Conservation (phyloP, 192 early-diverging fungal species). For the Umbelopsis isabellina region DNA sequence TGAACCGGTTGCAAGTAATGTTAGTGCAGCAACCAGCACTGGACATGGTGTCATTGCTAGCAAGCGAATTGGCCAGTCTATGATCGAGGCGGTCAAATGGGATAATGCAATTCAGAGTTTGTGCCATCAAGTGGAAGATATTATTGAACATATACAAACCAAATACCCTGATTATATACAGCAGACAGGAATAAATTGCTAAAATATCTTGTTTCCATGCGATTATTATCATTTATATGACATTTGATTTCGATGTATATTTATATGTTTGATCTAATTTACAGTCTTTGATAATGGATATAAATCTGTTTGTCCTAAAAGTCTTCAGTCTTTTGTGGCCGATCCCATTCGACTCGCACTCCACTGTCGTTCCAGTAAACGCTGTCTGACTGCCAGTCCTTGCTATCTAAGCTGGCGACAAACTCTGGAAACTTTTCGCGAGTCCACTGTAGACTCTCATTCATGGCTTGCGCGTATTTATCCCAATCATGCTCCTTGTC, state of each 20-base stretch:
- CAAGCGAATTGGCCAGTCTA: conserved; percentile 34
- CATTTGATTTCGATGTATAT: neutral
- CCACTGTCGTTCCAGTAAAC: conserved; percentile 60
- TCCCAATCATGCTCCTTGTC: conserved; percentile 33
- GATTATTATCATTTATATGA: neutral
- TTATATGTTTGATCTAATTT: neutral
- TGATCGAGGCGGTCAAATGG: conserved; percentile 55
- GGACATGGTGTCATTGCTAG: conserved; percentile 31
- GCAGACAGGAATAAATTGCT: conserved; percentile 18
- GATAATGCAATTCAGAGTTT: conserved; percentile 59
- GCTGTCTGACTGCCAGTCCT: conserved; percentile 61
- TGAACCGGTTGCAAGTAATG: conserved; percentile 21
- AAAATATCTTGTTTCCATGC: neutral
- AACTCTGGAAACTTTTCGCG: conserved; percentile 50
- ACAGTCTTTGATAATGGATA: neutral
- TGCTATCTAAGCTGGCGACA: conserved; percentile 50
- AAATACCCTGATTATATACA: conserved; percentile 50
- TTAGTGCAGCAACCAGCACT: conserved; percentile 33
- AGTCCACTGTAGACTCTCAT: conserved; percentile 52
- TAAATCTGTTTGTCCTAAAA: neutral
- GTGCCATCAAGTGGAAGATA: conserved; percentile 61
- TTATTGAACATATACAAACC: conserved; percentile 52
- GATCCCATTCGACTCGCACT: conserved; percentile 24
- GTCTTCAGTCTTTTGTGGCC: conserved; percentile 4
- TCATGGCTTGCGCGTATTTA: conserved; percentile 29